Evolutionary conservation across 306 rosid species (phyloP), one percentile per base, ranked within the genome.

Genomic region (Medicago lupulina): DNA sequence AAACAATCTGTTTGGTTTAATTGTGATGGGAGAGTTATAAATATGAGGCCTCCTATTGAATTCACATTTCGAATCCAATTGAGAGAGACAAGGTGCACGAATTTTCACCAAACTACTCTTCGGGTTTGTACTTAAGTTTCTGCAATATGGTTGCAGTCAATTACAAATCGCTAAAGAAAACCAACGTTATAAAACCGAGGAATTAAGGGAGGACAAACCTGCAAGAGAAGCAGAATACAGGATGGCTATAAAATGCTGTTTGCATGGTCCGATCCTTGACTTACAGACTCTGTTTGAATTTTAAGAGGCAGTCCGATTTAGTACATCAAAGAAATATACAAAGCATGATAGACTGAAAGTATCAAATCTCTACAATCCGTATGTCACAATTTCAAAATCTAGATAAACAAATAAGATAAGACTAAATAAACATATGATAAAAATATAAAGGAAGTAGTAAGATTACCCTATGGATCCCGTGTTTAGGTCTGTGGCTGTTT

Each of bases 191-290:
- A 49, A 7, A 38, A 67, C 53, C 9, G 53, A 17, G 44, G 79
- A 36, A 3, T 18, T 12, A 34, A 44, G 57, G 8, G 58, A 78
- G 86, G 28, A 16, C 46, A 34, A 19, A 87, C 90, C 90, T 76
- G 88, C 59, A 70, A 57, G 85, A 63, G 69, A 87, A 63, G 73
- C 55, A 81, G 78, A 86, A 76, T n/a, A 78, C 18, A 21, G 76
- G 78, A 83, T 83, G 87, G 46, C 66, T 55, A 61, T 57, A 81
- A 28, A 39, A 69, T 58, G 85, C 74, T 68, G 81, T 39, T 53
- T 87, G 86, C 90, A 87, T 87, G 67, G 77, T 82, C 19, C 19
- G 25, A 76, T 81, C 72, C 75, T 68, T 44, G 64, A 58, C 75
- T 58, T 68, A 64, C 60, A 57, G n/a, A 58, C 21, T 28, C 68